Percentiles rank a stretch among this genome's conserved stretches.
These are phyloP conservation scores for Lyophyllum semitale DNA, from an alignment of 768 basidiomycete species.

Conservation along the genomic window DNA sequence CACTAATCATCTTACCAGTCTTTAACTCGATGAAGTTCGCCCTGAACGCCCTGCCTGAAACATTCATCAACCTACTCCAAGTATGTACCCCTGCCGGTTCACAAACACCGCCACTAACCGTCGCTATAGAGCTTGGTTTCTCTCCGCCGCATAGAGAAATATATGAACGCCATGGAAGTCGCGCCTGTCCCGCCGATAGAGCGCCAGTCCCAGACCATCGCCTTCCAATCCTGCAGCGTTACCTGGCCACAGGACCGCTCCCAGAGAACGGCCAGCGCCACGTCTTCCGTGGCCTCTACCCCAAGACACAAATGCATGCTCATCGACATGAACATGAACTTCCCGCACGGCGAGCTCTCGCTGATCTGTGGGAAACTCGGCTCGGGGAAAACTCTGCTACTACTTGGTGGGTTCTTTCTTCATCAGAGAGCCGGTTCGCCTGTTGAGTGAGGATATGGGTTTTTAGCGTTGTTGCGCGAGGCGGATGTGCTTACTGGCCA, in stretches of 20 bases:
- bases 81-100: no score
- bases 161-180: slow-evolving; percentile 76
- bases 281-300: slow-evolving; percentile 56
- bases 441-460: neutral
- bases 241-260: slow-evolving; percentile 87
- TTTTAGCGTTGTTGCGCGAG: slow-evolving; percentile 78
- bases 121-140: slow-evolving; percentile 84
- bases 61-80: no score
- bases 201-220: no score
- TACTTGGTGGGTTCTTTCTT: slow-evolving; percentile 49
- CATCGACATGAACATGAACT: slow-evolving; percentile 73
- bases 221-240: no score
- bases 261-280: slow-evolving; percentile 33
- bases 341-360: slow-evolving; percentile 78
- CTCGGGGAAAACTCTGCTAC: no score
- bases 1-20: no score
- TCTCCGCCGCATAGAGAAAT: slow-evolving; percentile 88
- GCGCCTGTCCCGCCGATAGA: no score
- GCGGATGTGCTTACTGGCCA: slow-evolving; percentile 84
- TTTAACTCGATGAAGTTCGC: no score
- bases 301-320: no score
- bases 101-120: no score
- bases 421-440: no score
- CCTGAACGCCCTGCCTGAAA: no score
- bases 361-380: slow-evolving; percentile 91